Conservation (phyloP, 2,329 filamentous ascomycete species). For the Verruconis gallopava region DNA sequence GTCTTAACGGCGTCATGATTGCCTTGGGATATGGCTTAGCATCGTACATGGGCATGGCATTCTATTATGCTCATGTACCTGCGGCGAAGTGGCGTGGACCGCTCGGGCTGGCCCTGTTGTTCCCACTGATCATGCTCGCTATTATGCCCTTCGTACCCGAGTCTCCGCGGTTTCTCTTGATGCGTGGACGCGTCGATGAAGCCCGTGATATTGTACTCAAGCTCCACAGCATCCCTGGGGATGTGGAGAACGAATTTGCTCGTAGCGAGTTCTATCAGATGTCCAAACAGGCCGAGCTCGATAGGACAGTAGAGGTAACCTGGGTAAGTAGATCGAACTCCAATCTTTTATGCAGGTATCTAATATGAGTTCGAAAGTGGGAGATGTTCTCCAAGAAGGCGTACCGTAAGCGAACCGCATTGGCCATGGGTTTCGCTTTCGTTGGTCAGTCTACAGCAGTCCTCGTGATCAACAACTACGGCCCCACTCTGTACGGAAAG, state of each 20-base stretch:
- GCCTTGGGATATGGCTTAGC: conserved; percentile 16
- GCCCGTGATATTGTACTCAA: conserved; percentile 21
- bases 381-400: conserved; percentile 17
- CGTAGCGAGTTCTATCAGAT: conserved; percentile 19
- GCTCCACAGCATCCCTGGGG: conserved; percentile 12
- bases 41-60: conserved; percentile 16
- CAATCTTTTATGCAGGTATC: neutral
- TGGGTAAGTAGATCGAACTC: conserved; percentile 2
- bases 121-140: conserved; percentile 16
- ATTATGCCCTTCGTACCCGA: conserved; percentile 30
- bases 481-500: conserved; percentile 16
- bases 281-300: conserved; percentile 16
- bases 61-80: conserved; percentile 8
- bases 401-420: conserved; percentile 15
- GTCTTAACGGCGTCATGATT: conserved; percentile 17
- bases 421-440: conserved; percentile 17
- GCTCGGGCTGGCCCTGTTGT: conserved; percentile 15
- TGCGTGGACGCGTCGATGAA: conserved; percentile 34
- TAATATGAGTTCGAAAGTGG: conserved; percentile 2
- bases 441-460: conserved; percentile 16
- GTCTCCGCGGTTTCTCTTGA: conserved; percentile 44
- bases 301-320: conserved; percentile 14
- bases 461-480: conserved; percentile 17
- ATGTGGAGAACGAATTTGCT: conserved; percentile 16
- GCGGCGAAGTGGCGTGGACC: conserved; percentile 18